A percentile compares a stretch with the other conserved stretches of the same genome.
These are phyloP conservation scores for Lactuca sativa DNA, from an alignment of 129 eudicot genomes.

Conservation along the genomic window DNA sequence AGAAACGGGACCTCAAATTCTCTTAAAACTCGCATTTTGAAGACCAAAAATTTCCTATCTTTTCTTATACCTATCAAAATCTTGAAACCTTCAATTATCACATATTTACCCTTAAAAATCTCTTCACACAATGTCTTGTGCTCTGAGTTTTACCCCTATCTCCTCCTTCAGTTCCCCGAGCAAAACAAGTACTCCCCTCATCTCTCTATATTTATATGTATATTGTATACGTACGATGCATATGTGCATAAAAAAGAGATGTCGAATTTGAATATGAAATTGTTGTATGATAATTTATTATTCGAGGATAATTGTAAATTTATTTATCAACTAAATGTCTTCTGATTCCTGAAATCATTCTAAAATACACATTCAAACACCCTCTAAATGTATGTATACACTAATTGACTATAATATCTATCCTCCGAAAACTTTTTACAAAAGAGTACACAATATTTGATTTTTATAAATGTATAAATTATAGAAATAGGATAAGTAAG, in stretches of 20 bases:
- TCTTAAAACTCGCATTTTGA: constrained; percentile 12
- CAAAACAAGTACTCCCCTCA: constrained; percentile 33
- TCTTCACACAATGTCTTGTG: constrained; percentile 38
- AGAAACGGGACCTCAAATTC: constrained; percentile 24
- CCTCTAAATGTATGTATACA: background rate
- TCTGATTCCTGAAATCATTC: background rate
- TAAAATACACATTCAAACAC: background rate
- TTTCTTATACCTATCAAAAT: constrained; percentile 21
- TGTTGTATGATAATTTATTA: background rate
- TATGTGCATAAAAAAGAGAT: background rate
- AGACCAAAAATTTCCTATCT: constrained; percentile 20
- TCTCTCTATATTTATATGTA: constrained; percentile 5
- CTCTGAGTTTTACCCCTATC: constrained; percentile 46
- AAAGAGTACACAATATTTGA: background rate
- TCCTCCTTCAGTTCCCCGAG: constrained; percentile 31
- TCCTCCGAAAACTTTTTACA: background rate
- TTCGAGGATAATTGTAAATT: background rate
- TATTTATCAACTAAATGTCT: background rate
- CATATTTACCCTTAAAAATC: constrained; percentile 10
- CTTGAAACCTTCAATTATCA: constrained; percentile 21
- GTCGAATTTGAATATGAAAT: background rate
- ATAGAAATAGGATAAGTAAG: background rate
- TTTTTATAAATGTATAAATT: background rate
- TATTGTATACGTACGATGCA: background rate
- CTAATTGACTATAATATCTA: background rate